Base-by-base conservation (phyloP, 2,329 filamentous ascomycete genomes). In the Ophiostoma triangulosporum region DNA sequence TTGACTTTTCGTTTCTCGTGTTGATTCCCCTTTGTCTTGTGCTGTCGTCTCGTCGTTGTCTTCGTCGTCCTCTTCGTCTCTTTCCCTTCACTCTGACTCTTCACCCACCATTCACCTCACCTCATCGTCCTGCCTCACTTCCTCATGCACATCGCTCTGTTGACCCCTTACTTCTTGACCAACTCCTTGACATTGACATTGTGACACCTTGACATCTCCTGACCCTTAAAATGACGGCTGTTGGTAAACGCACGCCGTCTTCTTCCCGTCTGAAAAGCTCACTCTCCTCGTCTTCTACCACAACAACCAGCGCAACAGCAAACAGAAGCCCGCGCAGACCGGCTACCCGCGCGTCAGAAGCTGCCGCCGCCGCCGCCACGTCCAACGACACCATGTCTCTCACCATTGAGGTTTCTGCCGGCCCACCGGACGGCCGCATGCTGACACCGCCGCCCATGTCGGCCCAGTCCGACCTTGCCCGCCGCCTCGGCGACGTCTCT, bases 361-460 rank as follows among this genome's bases (percentile, higher is more conserved):
- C 27, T 14, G 17, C 46, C 15, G 46, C 31, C 5, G 31, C 24
- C 17, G 24, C 43, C 24, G 7, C 24, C 24, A 4, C 46, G 15
- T 22, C 17, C 46, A 22, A 33, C 11, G 29, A 40, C 33, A 14
- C 17, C 40, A 40, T 55, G 49, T 45, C 49, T 14, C 32, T 52
- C 26, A 43, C 54, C 12, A 31, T 52, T 14, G 54, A 52, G 27
- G 48, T 45, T 4, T 33, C 51, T 1, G 29, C 40, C 6, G 17
- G n/a, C 26, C 24, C 12, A 7, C 11, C 26, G n/a, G 53, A 48
- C 12, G 33, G 26, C n/a, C 50, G 26, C 27, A 52, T 57, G 50
- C 48, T 53, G 6, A 54, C 57, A 15, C 58, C 57, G n/a, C 57
- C 56, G 17, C 55, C 54, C 5, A 40, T 53, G 26, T 45, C 49